Evolutionary conservation across 345 rosid genomes (phyloP).

Genomic region (Arabis hirsuta): DNA sequence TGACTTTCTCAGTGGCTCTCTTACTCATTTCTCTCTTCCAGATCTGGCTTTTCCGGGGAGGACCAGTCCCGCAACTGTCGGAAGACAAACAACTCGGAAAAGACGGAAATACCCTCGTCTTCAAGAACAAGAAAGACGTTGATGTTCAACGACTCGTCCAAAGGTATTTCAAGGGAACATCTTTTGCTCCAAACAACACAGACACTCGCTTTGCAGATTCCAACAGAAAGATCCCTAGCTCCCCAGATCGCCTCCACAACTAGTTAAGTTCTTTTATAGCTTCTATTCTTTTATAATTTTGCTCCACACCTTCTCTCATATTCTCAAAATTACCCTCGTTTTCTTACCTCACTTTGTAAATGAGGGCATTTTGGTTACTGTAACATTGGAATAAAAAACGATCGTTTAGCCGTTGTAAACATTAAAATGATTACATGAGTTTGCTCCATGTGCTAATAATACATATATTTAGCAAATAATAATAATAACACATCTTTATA

Average conservation of each 20-base stretch:
- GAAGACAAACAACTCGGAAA: constrained; percentile 25
- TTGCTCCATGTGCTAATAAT: not conserved
- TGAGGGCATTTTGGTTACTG: constrained; percentile 18
- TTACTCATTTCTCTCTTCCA: constrained; percentile 38
- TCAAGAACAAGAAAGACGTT: constrained; percentile 26
- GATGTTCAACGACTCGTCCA: constrained; percentile 42
- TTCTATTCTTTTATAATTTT: constrained; percentile 3
- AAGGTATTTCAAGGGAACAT: constrained; percentile 47
- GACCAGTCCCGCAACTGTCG: constrained; percentile 28
- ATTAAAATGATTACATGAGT: not conserved
- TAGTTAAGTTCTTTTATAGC: constrained; percentile 41
- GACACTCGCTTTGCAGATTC: constrained; percentile 51
- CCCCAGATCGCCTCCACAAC: constrained; percentile 93
- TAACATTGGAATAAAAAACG: not conserved
- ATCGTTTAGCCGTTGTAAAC: constrained; percentile 12
- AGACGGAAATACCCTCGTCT: constrained; percentile 14
- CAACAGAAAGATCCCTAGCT: constrained; percentile 76
- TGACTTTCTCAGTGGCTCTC: constrained; percentile 36
- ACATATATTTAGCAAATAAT: no score
- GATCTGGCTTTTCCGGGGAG: constrained; percentile 40
- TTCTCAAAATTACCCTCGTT: not conserved
- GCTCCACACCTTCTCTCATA: constrained; percentile 10
- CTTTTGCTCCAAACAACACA: constrained; percentile 38
- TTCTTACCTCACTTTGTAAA: not conserved
- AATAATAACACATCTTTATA: not conserved